Percentiles rank a stretch among this genome's conserved stretches.
Conservation (phyloP, 495 filamentous ascomycete genomes). For the Pyronema omphalodes region DNA sequence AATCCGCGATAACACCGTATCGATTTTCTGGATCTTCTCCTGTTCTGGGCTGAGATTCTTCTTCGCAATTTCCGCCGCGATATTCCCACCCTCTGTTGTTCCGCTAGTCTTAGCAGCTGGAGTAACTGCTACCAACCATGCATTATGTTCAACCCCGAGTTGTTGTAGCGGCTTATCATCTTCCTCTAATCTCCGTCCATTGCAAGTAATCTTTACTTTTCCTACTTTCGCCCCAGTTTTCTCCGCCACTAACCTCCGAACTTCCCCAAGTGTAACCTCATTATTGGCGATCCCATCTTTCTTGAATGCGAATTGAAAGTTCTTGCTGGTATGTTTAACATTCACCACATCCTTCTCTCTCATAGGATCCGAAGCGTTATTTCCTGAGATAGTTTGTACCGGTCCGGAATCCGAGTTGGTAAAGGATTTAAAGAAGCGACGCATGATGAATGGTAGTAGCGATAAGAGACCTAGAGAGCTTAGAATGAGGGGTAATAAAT, state of each 20-base stretch:
- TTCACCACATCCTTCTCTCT: constrained; percentile 11
- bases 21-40: constrained; percentile 36
- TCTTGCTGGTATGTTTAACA: constrained; percentile 11
- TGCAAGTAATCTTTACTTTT: constrained; percentile 13
- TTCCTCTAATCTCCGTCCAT: constrained; percentile 18
- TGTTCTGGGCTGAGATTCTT: too few relatives aligned
- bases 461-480: constrained; percentile 12
- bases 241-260: constrained; percentile 4
- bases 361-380: constrained; percentile 10
- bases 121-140: constrained; percentile 15
- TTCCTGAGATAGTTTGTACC: constrained; percentile 8
- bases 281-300: too few relatives aligned
- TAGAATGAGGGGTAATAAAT: constrained; percentile 16
- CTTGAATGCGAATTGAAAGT: too few relatives aligned
- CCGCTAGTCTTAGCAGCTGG: not conserved
- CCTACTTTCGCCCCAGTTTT: constrained; percentile 4
- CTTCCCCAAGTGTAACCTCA: too few relatives aligned
- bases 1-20: constrained; percentile 47
- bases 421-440: constrained; percentile 15
- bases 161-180: constrained; percentile 12
- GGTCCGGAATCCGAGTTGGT: not conserved
- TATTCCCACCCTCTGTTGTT: too few relatives aligned
- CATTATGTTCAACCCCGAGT: constrained; percentile 15
- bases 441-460: constrained; percentile 12
- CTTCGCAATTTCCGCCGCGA: too few relatives aligned